Evolutionary conservation across 2,329 filamentous ascomycete species (phyloP).

Genomic region (Rosellinia necatrix): DNA sequence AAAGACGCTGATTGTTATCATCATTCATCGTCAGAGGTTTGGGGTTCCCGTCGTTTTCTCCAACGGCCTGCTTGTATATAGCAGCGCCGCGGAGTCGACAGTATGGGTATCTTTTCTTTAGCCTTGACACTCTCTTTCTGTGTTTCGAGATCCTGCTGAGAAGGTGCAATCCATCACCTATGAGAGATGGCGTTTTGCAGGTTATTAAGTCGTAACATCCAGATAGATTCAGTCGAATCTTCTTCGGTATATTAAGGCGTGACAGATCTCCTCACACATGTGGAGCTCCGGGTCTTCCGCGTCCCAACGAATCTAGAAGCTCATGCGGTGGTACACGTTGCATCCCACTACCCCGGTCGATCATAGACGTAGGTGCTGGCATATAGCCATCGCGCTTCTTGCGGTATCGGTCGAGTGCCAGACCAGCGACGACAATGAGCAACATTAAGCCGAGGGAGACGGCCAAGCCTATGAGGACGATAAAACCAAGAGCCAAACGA

Average conservation of each 20-base stretch:
- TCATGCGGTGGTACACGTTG: conserved; percentile 65
- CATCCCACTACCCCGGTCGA: conserved; percentile 63
- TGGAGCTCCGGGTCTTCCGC: conserved; percentile 54
- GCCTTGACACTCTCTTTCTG: conserved; percentile 21
- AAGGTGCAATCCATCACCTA: conserved; percentile 15
- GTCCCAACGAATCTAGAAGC: conserved; percentile 59
- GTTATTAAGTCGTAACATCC: conserved; percentile 23
- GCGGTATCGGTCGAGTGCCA: conserved; percentile 75
- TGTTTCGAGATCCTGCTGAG: conserved; percentile 3
- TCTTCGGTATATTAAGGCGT: conserved; percentile 6
- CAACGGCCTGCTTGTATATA: conserved; percentile 21
- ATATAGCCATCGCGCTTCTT: conserved; percentile 80
- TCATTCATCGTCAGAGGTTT: conserved; percentile 22
- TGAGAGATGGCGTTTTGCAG: conserved; percentile 10
- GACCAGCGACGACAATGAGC: conserved; percentile 74
- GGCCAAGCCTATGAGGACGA: conserved; percentile 80
- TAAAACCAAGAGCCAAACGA: conserved; percentile 72
- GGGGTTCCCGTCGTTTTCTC: conserved; percentile 26
- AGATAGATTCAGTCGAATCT: conserved; percentile 16
- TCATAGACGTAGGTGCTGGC: conserved; percentile 72
- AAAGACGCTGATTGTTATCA: conserved; percentile 28
- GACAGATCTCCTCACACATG: conserved; percentile 48
- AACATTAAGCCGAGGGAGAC: conserved; percentile 79
- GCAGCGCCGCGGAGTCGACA: conserved; percentile 22
- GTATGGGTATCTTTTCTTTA: conserved; percentile 36